A percentile compares a stretch with the other conserved stretches of the same genome.
Conservation (phyloP, 352 stramenopile species). For the Globisporangium ultimum region DNA sequence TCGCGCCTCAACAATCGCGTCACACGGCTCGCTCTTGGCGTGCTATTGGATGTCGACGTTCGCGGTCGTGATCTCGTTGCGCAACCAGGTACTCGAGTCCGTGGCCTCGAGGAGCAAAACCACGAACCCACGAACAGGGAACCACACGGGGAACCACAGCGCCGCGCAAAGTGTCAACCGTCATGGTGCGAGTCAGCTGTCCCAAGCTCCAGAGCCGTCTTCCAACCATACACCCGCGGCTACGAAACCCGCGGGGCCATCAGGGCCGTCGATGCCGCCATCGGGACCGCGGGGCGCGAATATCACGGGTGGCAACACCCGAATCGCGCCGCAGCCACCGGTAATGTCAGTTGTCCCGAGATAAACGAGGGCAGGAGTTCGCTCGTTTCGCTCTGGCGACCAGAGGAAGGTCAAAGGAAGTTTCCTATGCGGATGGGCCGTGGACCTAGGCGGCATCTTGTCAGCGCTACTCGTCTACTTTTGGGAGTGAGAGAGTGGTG, state of each 20-base stretch:
- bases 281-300: not conserved
- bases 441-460: too few relatives aligned
- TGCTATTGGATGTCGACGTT: constrained; percentile 57
- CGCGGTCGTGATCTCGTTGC: constrained; percentile 14
- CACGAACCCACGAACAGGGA: constrained; percentile 9
- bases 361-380: not conserved
- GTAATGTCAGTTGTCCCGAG: constrained; percentile 2
- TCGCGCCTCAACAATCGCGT: constrained; percentile 29
- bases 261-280: not conserved
- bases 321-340: not conserved
- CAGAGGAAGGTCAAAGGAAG: too few relatives aligned
- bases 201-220: constrained; percentile 4
- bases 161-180: not conserved
- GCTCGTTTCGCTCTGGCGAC: too few relatives aligned
- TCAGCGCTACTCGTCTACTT: too few relatives aligned
- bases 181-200: constrained; percentile 7
- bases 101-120: constrained; percentile 2
- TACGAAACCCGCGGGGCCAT: not conserved
- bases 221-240: not conserved
- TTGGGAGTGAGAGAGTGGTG: too few relatives aligned
- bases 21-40: constrained; percentile 39
- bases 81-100: constrained; percentile 9
- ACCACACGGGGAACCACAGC: constrained; percentile 8
- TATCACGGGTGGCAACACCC: too few relatives aligned
- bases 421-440: too few relatives aligned